Evolutionary conservation across 1,284 basidiomycete genomes (phyloP).

Genomic region (Puccinia horiana): DNA sequence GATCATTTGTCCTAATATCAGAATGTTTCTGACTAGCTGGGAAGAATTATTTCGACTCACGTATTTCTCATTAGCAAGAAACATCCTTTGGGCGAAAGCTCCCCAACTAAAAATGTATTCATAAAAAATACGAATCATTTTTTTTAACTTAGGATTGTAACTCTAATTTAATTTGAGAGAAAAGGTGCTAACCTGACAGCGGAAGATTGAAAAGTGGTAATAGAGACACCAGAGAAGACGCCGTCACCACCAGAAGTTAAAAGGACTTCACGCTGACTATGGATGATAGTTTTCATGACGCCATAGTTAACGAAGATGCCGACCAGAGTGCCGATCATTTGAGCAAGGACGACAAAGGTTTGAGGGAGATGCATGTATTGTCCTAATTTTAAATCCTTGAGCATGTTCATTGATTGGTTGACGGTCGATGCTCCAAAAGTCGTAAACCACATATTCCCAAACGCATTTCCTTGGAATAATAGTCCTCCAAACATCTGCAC

Average conservation of each 20-base stretch:
- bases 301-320: constrained; percentile 44
- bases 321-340: constrained; percentile 35
- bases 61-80: constrained; percentile 40
- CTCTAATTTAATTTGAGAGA: not conserved
- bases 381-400: constrained; percentile 47
- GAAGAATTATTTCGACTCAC: not conserved
- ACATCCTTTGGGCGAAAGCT: constrained; percentile 26
- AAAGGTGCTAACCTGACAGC: constrained; percentile 31
- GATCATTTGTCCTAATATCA: not conserved
- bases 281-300: constrained; percentile 43
- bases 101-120: constrained; percentile 29
- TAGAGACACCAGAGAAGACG: constrained; percentile 42
- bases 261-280: constrained; percentile 38
- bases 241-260: constrained; percentile 38
- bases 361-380: constrained; percentile 44
- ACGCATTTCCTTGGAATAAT: constrained; percentile 40
- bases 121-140: not conserved
- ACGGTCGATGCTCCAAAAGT: constrained; percentile 42
- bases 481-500: constrained; percentile 49
- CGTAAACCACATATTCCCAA: constrained; percentile 50
- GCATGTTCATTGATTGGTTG: constrained; percentile 43
- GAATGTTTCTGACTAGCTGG: not conserved
- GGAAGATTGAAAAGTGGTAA: constrained; percentile 23
- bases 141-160: not conserved
- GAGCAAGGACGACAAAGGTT: constrained; percentile 17